Conservation (phyloP, 257 asterid species). For the Sherardia arvensis region DNA sequence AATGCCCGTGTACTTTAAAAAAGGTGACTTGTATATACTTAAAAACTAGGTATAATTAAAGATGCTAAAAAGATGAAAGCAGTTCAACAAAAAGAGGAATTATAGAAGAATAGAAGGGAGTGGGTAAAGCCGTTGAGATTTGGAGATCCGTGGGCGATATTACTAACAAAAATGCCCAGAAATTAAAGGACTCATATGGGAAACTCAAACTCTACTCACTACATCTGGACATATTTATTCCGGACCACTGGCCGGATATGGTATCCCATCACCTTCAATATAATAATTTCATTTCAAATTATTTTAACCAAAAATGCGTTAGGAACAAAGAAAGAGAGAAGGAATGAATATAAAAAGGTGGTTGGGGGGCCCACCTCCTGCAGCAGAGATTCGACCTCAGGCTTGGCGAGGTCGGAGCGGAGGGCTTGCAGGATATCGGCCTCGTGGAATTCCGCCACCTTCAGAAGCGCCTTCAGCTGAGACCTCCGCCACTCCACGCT, state of each 20-base stretch:
- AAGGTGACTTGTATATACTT: no score
- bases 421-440: slow-evolving; percentile 56
- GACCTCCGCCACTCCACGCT: slow-evolving; percentile 68
- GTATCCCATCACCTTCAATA: background rate
- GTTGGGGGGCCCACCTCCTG: slow-evolving; percentile 58
- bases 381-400: slow-evolving; percentile 54
- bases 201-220: no score
- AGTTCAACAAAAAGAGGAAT: no score
- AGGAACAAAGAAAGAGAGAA: background rate
- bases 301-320: no score
- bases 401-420: slow-evolving; percentile 62
- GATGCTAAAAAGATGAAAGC: no score
- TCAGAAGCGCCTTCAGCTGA: slow-evolving; percentile 63
- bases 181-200: no score
- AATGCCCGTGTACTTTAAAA: no score
- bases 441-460: slow-evolving; percentile 43
- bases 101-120: background rate
- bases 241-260: background rate
- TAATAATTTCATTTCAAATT: background rate
- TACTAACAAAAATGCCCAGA: no score
- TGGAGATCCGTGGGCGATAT: background rate
- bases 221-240: background rate
- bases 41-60: no score
- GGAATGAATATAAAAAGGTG: no score
- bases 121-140: background rate